Conservation (phyloP, 257 asterid genomes). For the Gentiana dahurica region DNA sequence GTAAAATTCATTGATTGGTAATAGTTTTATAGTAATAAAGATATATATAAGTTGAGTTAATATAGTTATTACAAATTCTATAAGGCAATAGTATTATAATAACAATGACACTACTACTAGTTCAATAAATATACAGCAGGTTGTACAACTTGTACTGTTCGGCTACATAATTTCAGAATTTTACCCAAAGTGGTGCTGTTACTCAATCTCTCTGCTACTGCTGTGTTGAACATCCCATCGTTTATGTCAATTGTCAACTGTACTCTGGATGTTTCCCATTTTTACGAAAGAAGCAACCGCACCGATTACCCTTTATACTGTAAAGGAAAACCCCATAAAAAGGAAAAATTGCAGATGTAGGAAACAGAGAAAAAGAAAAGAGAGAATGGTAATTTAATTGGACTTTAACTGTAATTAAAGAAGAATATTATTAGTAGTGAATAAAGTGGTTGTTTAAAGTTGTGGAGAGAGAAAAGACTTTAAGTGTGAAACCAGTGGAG, state of each 20-base stretch:
- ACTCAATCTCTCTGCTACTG: constrained; percentile 12
- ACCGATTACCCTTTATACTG: constrained; percentile 15
- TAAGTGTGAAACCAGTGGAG: constrained; percentile 17
- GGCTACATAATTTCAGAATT: constrained; percentile 26
- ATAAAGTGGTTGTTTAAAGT: constrained; percentile 5
- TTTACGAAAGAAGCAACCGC: constrained; percentile 20
- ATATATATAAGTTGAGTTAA: no score
- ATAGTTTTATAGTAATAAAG: no score
- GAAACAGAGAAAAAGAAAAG: background rate
- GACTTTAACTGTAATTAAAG: constrained; percentile 1
- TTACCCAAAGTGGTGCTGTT: constrained; percentile 15
- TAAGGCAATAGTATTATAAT: no score
- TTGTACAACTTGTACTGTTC: constrained; percentile 15
- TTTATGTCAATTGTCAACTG: constrained; percentile 23
- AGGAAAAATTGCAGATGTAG: background rate
- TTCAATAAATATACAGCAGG: background rate
- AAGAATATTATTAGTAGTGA: constrained; percentile 7
- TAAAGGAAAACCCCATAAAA: background rate
- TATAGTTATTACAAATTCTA: no score
- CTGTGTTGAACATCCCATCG: constrained; percentile 16
- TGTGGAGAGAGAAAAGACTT: constrained; percentile 6
- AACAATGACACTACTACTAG: no score
- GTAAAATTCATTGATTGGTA: no score
- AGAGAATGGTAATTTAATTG: background rate
- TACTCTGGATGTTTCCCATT: constrained; percentile 13